phyloP scores from a whole-genome alignment of 306 rosid species.

The Ammopiptanthus mongolicus region DNA sequence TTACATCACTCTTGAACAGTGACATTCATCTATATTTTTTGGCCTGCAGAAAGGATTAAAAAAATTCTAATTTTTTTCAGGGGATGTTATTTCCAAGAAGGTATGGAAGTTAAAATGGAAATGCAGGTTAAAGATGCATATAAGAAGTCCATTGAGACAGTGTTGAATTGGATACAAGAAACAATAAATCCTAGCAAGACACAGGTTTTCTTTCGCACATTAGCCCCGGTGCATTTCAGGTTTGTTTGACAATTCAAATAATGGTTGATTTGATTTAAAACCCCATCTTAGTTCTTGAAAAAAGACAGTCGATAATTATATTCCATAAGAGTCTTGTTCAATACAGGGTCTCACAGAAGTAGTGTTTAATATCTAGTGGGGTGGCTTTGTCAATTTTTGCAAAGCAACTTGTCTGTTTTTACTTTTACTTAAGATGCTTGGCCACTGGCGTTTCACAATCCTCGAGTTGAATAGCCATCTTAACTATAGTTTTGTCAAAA shows the following conservation, averaged over 20 bases:
- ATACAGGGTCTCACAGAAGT: not conserved
- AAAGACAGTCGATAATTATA: not conserved
- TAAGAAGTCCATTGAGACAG: constrained; percentile 56
- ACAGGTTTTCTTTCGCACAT: constrained; percentile 69
- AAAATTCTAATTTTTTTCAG: constrained; percentile 35
- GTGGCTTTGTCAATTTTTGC: not conserved
- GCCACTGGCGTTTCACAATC: not conserved
- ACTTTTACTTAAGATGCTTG: not conserved
- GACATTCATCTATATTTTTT: not conserved
- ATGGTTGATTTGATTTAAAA: not conserved
- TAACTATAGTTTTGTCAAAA: too few species aligned
- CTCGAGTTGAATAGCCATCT: not conserved
- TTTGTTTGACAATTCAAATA: constrained; percentile 22
- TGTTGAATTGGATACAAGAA: constrained; percentile 56
- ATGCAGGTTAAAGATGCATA: constrained; percentile 72
- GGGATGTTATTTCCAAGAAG: constrained; percentile 88
- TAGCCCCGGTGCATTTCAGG: constrained; percentile 91
- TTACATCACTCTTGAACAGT: not conserved
- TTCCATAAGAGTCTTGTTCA: not conserved
- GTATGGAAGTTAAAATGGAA: constrained; percentile 52
- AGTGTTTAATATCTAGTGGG: not conserved
- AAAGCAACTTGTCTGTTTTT: not conserved
- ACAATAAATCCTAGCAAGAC: constrained; percentile 49
- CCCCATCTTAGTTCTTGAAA: not conserved
- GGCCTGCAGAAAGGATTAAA: not conserved